These are phyloP conservation scores for Plasmodium gaboni DNA, from an alignment of 169 alveolate species.

Conservation along the genomic window DNA sequence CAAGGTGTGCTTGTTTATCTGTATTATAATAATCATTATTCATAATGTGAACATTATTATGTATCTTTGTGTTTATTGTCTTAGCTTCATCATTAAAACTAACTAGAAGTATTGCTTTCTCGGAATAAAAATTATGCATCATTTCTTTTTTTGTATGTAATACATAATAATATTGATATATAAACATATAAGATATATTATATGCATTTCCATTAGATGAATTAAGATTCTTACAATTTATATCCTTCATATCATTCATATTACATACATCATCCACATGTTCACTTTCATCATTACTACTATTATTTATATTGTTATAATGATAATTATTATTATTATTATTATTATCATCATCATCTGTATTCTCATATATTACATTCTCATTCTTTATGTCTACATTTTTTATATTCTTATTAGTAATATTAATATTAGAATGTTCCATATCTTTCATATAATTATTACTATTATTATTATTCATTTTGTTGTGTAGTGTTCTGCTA, in stretches of 20 bases:
- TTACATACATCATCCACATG: not conserved
- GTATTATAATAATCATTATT: not conserved
- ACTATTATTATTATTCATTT: not conserved
- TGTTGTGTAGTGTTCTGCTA: not conserved
- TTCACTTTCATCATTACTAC: not conserved
- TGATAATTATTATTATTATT: not conserved
- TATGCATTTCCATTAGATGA: slow-evolving; percentile 30
- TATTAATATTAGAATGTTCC: too few relatives aligned
- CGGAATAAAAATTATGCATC: slow-evolving; percentile 70
- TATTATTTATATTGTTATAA: not conserved
- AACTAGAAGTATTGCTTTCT: slow-evolving; percentile 34
- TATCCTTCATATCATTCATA: slow-evolving; percentile 1
- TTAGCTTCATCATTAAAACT: slow-evolving; percentile 22
- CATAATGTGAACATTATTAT: not conserved
- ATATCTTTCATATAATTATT: not conserved
- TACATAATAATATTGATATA: slow-evolving; percentile 57
- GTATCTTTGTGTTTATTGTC: not conserved
- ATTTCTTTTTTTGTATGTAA: slow-evolving; percentile 60
- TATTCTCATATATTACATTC: not conserved
- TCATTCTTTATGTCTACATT: not conserved
- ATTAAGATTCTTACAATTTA: slow-evolving; percentile 11
- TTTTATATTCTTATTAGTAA: not conserved
- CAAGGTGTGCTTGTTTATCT: not conserved
- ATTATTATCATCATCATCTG: not conserved
- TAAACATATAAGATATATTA: slow-evolving; percentile 55